A percentile compares a stretch with the other conserved stretches of the same genome.
Conservation (phyloP, 352 stramenopile species). For the Phytophthora pisi region DNA sequence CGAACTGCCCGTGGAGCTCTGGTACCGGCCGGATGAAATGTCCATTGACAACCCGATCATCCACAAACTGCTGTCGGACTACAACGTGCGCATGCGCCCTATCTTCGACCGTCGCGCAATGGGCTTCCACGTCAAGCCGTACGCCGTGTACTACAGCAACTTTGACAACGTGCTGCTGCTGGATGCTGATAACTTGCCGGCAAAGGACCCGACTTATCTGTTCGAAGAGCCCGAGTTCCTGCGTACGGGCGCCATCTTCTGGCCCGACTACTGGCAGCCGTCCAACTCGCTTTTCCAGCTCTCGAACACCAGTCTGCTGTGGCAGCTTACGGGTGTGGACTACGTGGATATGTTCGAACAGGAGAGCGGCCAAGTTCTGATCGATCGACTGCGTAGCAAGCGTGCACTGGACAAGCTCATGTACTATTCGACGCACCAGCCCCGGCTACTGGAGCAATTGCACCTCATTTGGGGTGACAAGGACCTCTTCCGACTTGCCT, state of each 20-base stretch:
- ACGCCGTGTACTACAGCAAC: constrained; percentile 87
- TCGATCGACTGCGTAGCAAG: constrained; percentile 79
- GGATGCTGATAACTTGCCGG: constrained; percentile 83
- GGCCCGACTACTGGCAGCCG: constrained; percentile 86
- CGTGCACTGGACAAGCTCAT: constrained; percentile 85
- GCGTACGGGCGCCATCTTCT: constrained; percentile 82
- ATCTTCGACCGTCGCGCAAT: constrained; percentile 81
- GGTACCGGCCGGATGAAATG: constrained; percentile 88
- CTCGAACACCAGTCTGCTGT: constrained; percentile 73
- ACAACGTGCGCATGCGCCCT: constrained; percentile 76
- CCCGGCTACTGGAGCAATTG: constrained; percentile 70
- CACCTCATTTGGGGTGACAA: constrained; percentile 90
- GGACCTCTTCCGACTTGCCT: constrained; percentile 84
- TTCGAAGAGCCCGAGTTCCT: constrained; percentile 84
- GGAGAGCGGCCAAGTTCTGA: constrained; percentile 86
- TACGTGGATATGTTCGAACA: constrained; percentile 88
- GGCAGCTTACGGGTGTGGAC: constrained; percentile 73
- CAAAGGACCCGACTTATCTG: constrained; percentile 83
- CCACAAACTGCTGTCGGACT: constrained; percentile 66
- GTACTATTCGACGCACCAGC: constrained; percentile 83
- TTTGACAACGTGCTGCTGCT: constrained; percentile 87
- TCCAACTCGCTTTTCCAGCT: constrained; percentile 85
- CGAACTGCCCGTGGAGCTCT: constrained; percentile 81
- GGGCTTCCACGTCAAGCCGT: constrained; percentile 85
- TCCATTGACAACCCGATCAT: constrained; percentile 83